These are phyloP conservation scores for Paraphoma sp. DNA, from an alignment of 2,329 filamentous ascomycete genomes.

Conservation along the genomic window DNA sequence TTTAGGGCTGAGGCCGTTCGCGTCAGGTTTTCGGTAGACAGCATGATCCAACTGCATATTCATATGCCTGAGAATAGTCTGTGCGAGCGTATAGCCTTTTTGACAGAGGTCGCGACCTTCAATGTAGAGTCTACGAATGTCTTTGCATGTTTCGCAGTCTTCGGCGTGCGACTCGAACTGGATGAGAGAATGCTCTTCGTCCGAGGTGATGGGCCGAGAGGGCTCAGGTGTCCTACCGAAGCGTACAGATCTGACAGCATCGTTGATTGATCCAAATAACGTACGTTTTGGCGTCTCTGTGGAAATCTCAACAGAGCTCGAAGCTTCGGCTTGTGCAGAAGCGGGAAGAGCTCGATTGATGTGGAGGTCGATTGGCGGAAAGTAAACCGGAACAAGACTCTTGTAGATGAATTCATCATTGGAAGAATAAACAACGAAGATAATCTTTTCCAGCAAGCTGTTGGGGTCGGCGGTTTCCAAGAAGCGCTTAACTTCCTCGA, in stretches of 20 bases:
- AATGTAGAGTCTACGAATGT: constrained; percentile 25
- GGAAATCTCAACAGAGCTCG: not conserved
- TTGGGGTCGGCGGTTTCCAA: constrained; percentile 29
- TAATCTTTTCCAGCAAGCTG: constrained; percentile 35
- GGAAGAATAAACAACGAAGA: constrained; percentile 37
- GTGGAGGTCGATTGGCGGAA: constrained; percentile 31
- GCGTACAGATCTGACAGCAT: constrained; percentile 30
- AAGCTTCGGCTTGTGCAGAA: not conserved
- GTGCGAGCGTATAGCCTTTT: constrained; percentile 27
- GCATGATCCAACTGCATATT: constrained; percentile 28
- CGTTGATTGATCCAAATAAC: constrained; percentile 25
- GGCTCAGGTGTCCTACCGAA: constrained; percentile 23
- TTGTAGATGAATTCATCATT: constrained; percentile 42
- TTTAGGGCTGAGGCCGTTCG: constrained; percentile 8
- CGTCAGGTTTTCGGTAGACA: constrained; percentile 26
- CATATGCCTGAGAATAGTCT: constrained; percentile 24
- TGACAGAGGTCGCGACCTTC: constrained; percentile 26
- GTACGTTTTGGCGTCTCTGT: constrained; percentile 17
- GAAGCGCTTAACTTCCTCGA: constrained; percentile 43
- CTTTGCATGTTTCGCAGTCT: constrained; percentile 28
- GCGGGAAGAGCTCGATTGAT: constrained; percentile 13
- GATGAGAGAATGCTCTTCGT: constrained; percentile 27
- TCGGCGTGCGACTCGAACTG: constrained; percentile 36
- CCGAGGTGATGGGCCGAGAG: constrained; percentile 19
- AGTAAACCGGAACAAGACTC: constrained; percentile 38